Evolutionary conservation across 2,329 filamentous ascomycete genomes (phyloP).

Genomic region (Ceratocystis huliohia): DNA sequence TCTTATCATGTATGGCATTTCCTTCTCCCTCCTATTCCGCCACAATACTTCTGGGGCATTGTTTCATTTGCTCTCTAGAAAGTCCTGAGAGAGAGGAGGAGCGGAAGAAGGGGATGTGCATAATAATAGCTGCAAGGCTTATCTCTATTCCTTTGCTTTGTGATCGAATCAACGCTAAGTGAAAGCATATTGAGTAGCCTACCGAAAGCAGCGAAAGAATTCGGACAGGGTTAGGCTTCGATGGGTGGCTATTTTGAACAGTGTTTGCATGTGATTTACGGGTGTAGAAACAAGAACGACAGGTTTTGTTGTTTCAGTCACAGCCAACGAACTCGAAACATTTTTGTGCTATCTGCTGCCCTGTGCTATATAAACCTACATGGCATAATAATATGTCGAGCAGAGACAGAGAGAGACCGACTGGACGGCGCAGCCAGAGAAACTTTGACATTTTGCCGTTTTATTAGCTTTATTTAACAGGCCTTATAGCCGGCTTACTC

Average conservation of each 20-base stretch:
- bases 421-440: background rate
- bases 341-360: background rate
- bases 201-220: background rate
- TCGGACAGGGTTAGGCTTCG: background rate
- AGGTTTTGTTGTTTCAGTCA: background rate
- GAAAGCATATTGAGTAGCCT: no score
- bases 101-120: no score
- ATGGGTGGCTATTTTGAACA: background rate
- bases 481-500: background rate
- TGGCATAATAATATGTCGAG: background rate
- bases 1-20: background rate
- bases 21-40: background rate
- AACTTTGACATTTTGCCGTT: background rate
- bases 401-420: background rate
- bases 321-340: background rate
- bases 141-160: background rate
- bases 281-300: background rate
- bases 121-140: background rate
- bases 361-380: background rate
- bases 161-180: background rate
- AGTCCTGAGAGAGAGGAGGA: background rate
- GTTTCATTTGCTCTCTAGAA: background rate
- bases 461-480: background rate
- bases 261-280: background rate
- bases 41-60: background rate